A percentile compares a stretch with the other conserved stretches of the same genome.
These are phyloP conservation scores for Thalia dealbata DNA, from an alignment of 176 grass and related monocot genomes.

Conservation along the genomic window DNA sequence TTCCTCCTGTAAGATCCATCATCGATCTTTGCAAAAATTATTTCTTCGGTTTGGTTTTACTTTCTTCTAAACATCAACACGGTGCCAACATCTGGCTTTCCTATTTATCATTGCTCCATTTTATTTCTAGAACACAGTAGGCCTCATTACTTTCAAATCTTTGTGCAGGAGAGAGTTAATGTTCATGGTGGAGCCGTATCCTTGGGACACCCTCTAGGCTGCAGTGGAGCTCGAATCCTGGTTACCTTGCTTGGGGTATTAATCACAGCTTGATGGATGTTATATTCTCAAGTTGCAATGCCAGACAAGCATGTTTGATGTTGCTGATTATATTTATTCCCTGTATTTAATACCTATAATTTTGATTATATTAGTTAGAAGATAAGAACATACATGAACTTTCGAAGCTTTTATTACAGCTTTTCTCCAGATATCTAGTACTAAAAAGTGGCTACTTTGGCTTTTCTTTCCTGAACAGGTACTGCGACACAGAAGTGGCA, in stretches of 20 bases:
- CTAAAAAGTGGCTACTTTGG: neutral
- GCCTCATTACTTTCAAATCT: neutral
- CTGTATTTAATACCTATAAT: neutral
- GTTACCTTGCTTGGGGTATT: slow-evolving; percentile 91
- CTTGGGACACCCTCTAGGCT: slow-evolving; percentile 85
- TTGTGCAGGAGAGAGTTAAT: slow-evolving; percentile 51
- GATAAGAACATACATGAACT: neutral
- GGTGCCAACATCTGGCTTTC: neutral
- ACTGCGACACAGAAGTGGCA: slow-evolving; percentile 63
- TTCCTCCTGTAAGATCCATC: slow-evolving; percentile 55
- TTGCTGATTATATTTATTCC: slow-evolving; percentile 4
- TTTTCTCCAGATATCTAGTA: neutral
- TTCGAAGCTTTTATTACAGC: neutral
- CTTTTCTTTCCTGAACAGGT: slow-evolving; percentile 31
- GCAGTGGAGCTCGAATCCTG: slow-evolving; percentile 82
- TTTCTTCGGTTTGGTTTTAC: neutral
- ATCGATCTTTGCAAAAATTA: neutral
- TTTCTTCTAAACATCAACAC: neutral
- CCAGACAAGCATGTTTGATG: neutral
- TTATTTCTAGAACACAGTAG: neutral
- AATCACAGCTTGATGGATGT: slow-evolving; percentile 3
- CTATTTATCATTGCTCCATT: neutral
- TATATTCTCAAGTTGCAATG: neutral
- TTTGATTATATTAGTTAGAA: neutral
- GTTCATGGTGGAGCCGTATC: slow-evolving; percentile 86